Percentiles rank a stretch among this genome's conserved stretches.
Evolutionary conservation across 148 eudicot genomes (phyloP).

Genomic region (Limonium bicolor): DNA sequence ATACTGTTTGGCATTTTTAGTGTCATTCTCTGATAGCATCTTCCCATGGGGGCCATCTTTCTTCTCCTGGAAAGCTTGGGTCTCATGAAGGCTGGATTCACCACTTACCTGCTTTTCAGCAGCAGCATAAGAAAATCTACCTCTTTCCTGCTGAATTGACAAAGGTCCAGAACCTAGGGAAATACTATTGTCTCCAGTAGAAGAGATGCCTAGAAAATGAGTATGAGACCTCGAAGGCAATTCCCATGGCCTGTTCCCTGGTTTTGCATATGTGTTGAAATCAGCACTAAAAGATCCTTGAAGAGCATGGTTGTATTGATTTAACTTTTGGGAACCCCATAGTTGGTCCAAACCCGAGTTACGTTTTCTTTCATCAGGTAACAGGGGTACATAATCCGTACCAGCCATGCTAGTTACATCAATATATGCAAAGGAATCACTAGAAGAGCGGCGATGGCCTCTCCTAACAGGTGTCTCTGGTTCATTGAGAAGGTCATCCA

Average conservation of each 20-base stretch:
- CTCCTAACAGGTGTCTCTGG: conserved; percentile 80
- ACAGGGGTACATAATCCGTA: conserved; percentile 30
- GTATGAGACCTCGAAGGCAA: conserved; percentile 16
- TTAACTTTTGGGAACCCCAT: conserved; percentile 30
- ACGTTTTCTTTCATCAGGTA: conserved; percentile 34
- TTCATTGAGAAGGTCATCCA: conserved; percentile 95
- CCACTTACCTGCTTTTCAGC: conserved; percentile 37
- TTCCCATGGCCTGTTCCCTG: conserved; percentile 41
- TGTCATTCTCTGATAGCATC: conserved; percentile 49
- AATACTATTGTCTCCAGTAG: conserved; percentile 32
- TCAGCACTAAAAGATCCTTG: conserved; percentile 29
- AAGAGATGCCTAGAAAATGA: conserved; percentile 23
- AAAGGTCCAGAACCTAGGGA: conserved; percentile 28
- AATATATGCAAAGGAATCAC: conserved; percentile 84
- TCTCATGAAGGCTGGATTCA: conserved; percentile 43
- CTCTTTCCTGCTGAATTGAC: conserved; percentile 24
- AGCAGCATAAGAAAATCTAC: conserved; percentile 22
- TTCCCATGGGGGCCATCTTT: conserved; percentile 41
- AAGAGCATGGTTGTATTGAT: conserved; percentile 26
- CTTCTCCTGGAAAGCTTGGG: conserved; percentile 35
- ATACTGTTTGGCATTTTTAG: conserved; percentile 90
- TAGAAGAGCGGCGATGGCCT: conserved; percentile 95
- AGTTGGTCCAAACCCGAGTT: conserved; percentile 28
- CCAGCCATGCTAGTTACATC: conserved; percentile 42
- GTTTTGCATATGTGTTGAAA: conserved; percentile 25